Conservation (phyloP, 768 basidiomycete species). For the Lanmaoa pseudosensibilis region DNA sequence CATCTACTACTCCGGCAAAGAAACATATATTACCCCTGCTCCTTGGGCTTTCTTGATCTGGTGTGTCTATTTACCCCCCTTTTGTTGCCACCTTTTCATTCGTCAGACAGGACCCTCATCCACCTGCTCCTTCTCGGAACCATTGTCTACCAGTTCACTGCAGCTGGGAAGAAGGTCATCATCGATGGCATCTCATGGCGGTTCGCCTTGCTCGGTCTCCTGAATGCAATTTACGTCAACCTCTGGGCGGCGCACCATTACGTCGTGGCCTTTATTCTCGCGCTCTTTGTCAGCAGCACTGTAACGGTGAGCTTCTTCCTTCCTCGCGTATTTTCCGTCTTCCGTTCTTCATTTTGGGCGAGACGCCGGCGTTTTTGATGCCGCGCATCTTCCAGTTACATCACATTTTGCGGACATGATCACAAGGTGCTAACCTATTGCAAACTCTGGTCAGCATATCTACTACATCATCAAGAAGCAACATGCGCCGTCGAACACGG, state of each 20-base stretch:
- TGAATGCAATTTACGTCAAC: slow-evolving; percentile 89
- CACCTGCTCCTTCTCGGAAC: slow-evolving; percentile 90
- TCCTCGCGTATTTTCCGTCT: neutral
- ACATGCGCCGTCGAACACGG: slow-evolving; percentile 58
- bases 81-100: slow-evolving; percentile 9
- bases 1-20: slow-evolving; percentile 71
- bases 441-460: slow-evolving; percentile 57
- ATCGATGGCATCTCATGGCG: slow-evolving; percentile 91
- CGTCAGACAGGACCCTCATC: slow-evolving; percentile 67
- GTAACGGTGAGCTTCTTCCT: slow-evolving; percentile 42
- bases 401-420: slow-evolving; percentile 8
- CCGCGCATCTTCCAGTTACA: neutral
- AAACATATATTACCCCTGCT: slow-evolving; percentile 94
- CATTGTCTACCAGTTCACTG: slow-evolving; percentile 87
- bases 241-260: slow-evolving; percentile 81
- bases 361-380: slow-evolving; percentile 3
- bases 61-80: slow-evolving; percentile 38
- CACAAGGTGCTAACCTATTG: slow-evolving; percentile 12
- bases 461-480: slow-evolving; percentile 94
- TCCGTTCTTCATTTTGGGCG: slow-evolving; percentile 17
- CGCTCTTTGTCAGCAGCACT: slow-evolving; percentile 81
- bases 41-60: slow-evolving; percentile 92
- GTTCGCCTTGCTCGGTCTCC: slow-evolving; percentile 81
- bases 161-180: slow-evolving; percentile 70
- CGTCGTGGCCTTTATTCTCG: slow-evolving; percentile 79